phyloP scores from a whole-genome alignment of 495 filamentous ascomycete genomes.

The Durotheca rogersii region DNA sequence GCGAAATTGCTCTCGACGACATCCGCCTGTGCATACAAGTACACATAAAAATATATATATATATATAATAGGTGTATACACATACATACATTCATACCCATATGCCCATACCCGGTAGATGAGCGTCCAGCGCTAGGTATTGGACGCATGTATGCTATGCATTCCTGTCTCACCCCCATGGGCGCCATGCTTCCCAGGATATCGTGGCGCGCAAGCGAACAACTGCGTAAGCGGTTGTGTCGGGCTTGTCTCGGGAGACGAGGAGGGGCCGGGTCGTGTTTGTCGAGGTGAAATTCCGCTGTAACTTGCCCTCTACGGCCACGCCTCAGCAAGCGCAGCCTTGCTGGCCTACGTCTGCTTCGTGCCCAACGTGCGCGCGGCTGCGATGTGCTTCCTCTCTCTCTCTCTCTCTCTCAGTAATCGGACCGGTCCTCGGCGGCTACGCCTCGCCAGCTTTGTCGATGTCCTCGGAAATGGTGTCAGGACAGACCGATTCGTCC shows the following conservation, averaged over 20 bases:
- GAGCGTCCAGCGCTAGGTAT: no score
- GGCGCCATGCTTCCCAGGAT: not conserved
- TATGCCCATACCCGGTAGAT: no score
- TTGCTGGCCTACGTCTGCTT: conserved; percentile 24
- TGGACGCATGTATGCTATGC: no score
- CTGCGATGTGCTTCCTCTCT: not conserved
- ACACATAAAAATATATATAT: no score
- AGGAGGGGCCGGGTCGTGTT: conserved; percentile 15
- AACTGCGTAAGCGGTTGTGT: conserved; percentile 29
- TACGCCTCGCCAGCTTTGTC: conserved; percentile 18
- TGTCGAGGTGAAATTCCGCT: conserved; percentile 20
- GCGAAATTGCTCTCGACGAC: no score
- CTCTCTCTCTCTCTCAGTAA: no score
- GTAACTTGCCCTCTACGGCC: conserved; percentile 18
- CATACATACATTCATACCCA: no score
- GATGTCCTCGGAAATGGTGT: conserved; percentile 7
- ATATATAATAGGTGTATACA: no score
- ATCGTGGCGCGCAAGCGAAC: conserved; percentile 12
- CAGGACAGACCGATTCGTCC: conserved; percentile 13
- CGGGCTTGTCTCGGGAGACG: conserved; percentile 29
- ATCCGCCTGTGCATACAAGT: no score
- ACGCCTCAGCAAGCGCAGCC: conserved; percentile 18
- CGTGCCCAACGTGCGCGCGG: not conserved
- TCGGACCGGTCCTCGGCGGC: conserved; percentile 27
- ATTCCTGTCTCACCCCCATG: conserved; percentile 19